Evolutionary conservation across 768 basidiomycete species (phyloP), one percentile per base, ranked within the genome.

Genomic region (Cantharellus anzutake): DNA sequence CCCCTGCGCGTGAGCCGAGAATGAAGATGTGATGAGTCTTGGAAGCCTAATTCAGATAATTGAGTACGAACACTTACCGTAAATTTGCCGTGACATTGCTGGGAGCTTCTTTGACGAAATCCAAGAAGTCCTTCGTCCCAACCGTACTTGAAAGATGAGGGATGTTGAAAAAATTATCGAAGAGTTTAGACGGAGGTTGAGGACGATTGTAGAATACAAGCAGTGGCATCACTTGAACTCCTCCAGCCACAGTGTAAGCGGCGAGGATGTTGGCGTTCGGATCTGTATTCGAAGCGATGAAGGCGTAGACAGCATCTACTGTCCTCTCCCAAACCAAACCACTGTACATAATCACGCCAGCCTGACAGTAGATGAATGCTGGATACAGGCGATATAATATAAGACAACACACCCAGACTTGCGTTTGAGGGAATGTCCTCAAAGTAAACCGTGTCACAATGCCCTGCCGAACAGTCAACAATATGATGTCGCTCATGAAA

Each of bases 401-500:
- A 48, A 11, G 44, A 48, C 44, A 48, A 48, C 75, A 11, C 69
- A 82, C 81, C 81, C 80, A 83, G 60, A 83, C 76, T 67, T 75
- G 66, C 0, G 70, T 69, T 68, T 82, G 80, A 3, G 81, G 76
- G 64, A 73, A 73, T 0, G 78, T 72, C 62, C 75, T 75, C 29
- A 83, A 58, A 0, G 75, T 78, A 64, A 83, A 78, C 48, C 68
- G 73, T 0, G 81, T 83, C 2, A 83, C 78, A 41, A 83, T 77
- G 0, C 82, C 82, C 74, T 76, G 42, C 11, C 42, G 57, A 64
- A 56, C 37, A 29, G 44, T 48, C 11, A 48, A 29, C 44, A 11
- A 11, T 48, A 29, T 29, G 44, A 48, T 11, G 37, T 29, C n/a
- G 4, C 0, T 48, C 29, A 11, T 2, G 2, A 4, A 3, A 41